phyloP scores from a whole-genome alignment of 805 yeast genomes.

The Teunomyces tritomae region DNA sequence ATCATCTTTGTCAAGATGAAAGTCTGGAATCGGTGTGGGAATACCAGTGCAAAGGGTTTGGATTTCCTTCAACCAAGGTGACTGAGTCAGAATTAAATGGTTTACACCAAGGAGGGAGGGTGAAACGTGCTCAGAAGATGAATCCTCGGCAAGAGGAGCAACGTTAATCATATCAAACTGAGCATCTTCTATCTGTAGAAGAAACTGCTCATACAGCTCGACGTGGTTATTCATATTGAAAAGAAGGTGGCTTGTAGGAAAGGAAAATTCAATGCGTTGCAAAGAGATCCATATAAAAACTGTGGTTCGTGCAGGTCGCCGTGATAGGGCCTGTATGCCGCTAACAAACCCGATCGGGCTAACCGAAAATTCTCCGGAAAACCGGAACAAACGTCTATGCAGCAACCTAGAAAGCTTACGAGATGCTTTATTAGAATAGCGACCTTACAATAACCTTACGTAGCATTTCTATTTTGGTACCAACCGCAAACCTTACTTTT shows the following conservation, averaged over 20 bases:
- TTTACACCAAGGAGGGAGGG: background rate
- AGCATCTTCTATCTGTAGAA: slow-evolving; percentile 20
- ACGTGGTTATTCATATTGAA: slow-evolving; percentile 10
- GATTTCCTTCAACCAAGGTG: background rate
- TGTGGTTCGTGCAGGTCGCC: background rate
- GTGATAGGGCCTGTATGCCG: background rate
- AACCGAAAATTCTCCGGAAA: too few species aligned
- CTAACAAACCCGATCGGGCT: too few species aligned
- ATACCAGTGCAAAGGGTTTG: background rate
- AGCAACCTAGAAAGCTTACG: too few species aligned
- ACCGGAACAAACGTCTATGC: too few species aligned
- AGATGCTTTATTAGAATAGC: too few species aligned
- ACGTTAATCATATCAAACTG: slow-evolving; percentile 16
- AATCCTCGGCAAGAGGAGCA: background rate
- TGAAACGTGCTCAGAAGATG: background rate
- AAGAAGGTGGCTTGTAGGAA: background rate
- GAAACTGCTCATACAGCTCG: slow-evolving; percentile 27
- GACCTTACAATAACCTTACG: too few species aligned
- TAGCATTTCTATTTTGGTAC: too few species aligned
- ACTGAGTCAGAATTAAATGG: background rate
- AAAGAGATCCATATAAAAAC: background rate
- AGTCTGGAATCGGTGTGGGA: background rate
- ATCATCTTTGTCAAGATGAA: slow-evolving; percentile 10
- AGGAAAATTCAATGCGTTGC: slow-evolving; percentile 1
- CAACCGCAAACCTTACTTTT: too few species aligned